phyloP scores from a whole-genome alignment of 163 green algal genomes.

The Chlamydomonas reinhardtii region DNA sequence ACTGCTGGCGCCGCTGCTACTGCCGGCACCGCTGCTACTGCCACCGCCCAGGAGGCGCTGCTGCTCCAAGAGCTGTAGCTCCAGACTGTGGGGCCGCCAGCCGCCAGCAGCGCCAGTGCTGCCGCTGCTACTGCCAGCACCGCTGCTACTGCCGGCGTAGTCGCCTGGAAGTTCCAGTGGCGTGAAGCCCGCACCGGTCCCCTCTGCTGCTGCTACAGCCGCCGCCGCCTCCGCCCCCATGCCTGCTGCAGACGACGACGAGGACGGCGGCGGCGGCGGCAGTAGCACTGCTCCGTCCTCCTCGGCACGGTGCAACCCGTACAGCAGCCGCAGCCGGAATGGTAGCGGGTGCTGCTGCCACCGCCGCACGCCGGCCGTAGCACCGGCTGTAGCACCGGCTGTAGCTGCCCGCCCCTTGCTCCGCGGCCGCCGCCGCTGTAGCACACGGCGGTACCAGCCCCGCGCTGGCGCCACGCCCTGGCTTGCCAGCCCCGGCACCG shows the following conservation, averaged over 20 bases:
- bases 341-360: neutral
- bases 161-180: too few species aligned
- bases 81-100: neutral
- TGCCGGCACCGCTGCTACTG: too few species aligned
- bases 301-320: neutral
- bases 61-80: conserved; percentile 29
- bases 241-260: too few species aligned
- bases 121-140: too few species aligned
- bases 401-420: neutral
- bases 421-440: conserved; percentile 6
- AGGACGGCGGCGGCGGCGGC: too few species aligned
- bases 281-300: neutral
- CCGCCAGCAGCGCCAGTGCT: neutral
- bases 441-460: conserved; percentile 10
- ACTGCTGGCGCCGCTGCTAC: too few species aligned
- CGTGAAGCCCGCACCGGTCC: too few species aligned
- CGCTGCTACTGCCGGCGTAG: too few species aligned
- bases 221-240: too few species aligned
- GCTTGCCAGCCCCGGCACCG: neutral
- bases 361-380: neutral
- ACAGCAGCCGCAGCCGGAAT: neutral
- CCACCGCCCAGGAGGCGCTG: neutral
- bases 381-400: neutral
- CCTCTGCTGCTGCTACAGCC: neutral
- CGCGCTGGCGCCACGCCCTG: neutral